Evolutionary conservation across 129 eudicot genomes (phyloP).

Genomic region (Gnaphalium uliginosum): DNA sequence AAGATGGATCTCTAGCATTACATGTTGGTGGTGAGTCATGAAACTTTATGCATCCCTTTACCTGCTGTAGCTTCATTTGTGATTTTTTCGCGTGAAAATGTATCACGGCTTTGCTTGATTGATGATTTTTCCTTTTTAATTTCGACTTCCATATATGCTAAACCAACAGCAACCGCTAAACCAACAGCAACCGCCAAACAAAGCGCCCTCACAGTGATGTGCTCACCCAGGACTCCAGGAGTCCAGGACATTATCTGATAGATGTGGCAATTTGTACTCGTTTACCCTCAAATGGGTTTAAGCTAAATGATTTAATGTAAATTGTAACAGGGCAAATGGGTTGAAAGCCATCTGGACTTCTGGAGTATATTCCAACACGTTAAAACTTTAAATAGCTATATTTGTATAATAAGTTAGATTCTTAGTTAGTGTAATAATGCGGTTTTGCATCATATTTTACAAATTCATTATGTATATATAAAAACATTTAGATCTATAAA

Average conservation of each 20-base stretch:
- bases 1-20: conserved; percentile 69
- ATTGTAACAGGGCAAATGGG: no score
- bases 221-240: neutral
- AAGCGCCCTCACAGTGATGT: neutral
- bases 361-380: no score
- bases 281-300: neutral
- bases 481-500: neutral
- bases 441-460: no score
- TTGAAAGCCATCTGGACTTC: no score
- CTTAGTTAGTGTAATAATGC: no score
- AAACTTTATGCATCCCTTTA: neutral
- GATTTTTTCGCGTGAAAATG: neutral
- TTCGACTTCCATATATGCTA: neutral
- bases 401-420: no score
- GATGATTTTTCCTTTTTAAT: neutral
- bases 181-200: neutral
- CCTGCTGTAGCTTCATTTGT: neutral
- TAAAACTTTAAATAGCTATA: no score
- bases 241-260: neutral
- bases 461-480: no score
- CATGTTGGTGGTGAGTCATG: conserved; percentile 80
- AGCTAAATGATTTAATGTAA: no score
- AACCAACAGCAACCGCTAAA: neutral
- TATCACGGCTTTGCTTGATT: neutral
- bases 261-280: neutral